Evolutionary conservation across 2,329 filamentous ascomycete genomes (phyloP).

Genomic region (Endoconidiophora laricicola): DNA sequence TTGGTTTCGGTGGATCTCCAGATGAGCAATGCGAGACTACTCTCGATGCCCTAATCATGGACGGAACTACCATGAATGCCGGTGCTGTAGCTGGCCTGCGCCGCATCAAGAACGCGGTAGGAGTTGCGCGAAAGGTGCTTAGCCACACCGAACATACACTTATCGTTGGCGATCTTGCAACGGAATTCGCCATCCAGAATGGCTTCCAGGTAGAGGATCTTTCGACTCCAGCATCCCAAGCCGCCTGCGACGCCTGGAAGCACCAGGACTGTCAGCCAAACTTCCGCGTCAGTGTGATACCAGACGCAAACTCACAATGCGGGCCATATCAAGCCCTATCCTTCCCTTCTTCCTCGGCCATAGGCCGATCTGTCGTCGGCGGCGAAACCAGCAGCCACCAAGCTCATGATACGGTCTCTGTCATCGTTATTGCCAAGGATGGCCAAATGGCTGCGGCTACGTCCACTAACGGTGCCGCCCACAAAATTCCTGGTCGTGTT

Average conservation of each 20-base stretch:
- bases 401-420: conserved; percentile 37
- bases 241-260: conserved; percentile 28
- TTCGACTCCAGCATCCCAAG: conserved; percentile 24
- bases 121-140: conserved; percentile 33
- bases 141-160: conserved; percentile 35
- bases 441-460: conserved; percentile 37
- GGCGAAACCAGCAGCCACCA: not conserved
- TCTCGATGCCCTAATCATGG: conserved; percentile 42
- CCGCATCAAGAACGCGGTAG: conserved; percentile 30
- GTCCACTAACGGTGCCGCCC: conserved; percentile 36
- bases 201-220: conserved; percentile 32
- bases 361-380: not conserved
- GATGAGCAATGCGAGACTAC: conserved; percentile 41
- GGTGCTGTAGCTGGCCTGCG: conserved; percentile 36
- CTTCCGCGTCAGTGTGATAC: conserved; percentile 30
- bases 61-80: conserved; percentile 34
- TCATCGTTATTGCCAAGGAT: conserved; percentile 28
- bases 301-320: conserved; percentile 26
- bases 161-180: conserved; percentile 35
- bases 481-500: conserved; percentile 38
- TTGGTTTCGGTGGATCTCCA: conserved; percentile 38
- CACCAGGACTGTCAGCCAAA: conserved; percentile 30
- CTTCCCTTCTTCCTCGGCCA: too few species aligned
- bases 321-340: conserved; percentile 28
- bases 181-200: conserved; percentile 33